A percentile compares a stretch with the other conserved stretches of the same genome.
Evolutionary conservation across 768 basidiomycete genomes (phyloP).

Genomic region (Trametes coccinea): DNA sequence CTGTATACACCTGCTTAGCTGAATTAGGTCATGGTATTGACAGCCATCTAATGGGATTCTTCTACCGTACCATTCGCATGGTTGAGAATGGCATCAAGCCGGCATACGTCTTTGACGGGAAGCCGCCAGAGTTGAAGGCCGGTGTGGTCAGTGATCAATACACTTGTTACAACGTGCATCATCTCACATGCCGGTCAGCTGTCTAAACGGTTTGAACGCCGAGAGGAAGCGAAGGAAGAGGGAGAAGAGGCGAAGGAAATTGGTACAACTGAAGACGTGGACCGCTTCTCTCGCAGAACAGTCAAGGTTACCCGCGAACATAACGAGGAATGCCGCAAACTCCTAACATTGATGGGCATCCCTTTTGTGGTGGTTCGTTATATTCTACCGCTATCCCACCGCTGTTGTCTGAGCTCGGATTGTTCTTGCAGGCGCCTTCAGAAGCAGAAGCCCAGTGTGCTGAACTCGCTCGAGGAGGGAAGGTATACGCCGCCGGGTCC

Average conservation of each 20-base stretch:
- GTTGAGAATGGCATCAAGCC: slow-evolving; percentile 99
- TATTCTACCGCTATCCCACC: too few relatives aligned
- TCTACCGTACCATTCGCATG: slow-evolving; percentile 96
- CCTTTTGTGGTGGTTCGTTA: slow-evolving; percentile 82
- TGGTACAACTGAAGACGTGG: slow-evolving; percentile 90
- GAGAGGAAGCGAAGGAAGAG: slow-evolving; percentile 92
- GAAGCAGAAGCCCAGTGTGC: slow-evolving; percentile 99
- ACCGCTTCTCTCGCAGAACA: slow-evolving; percentile 83
- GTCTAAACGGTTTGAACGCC: slow-evolving; percentile 89
- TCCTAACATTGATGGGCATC: slow-evolving; percentile 94
- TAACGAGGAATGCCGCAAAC: slow-evolving; percentile 89
- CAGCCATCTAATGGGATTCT: slow-evolving; percentile 97
- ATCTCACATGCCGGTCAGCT: slow-evolving; percentile 50
- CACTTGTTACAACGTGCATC: too few relatives aligned
- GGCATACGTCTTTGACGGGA: slow-evolving; percentile 97
- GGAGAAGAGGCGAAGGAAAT: slow-evolving; percentile 97
- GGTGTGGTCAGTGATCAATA: slow-evolving; percentile 73
- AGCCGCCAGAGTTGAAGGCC: slow-evolving; percentile 95
- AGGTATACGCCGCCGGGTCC: slow-evolving; percentile 96
- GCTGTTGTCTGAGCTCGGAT: too few relatives aligned
- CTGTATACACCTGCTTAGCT: neutral
- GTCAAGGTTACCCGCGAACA: slow-evolving; percentile 96
- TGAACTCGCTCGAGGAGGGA: slow-evolving; percentile 93
- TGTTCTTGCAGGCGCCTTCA: slow-evolving; percentile 75
- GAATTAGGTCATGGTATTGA: neutral